phyloP scores from a whole-genome alignment of 345 rosid species.

The Acer negundo region DNA sequence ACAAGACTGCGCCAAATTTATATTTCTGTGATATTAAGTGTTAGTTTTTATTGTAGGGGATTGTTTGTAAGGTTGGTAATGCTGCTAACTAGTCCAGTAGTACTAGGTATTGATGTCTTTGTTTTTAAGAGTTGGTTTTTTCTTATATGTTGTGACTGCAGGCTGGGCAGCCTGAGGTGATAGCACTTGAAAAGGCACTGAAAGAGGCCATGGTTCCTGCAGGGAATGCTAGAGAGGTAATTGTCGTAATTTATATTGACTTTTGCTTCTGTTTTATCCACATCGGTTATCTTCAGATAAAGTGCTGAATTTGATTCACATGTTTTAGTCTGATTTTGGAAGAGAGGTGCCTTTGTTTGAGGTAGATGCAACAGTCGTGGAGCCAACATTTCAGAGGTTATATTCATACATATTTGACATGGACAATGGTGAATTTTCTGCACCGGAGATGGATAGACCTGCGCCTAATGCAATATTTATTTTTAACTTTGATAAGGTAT shows the following conservation, averaged over 20 bases:
- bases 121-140: neutral
- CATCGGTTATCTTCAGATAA: neutral
- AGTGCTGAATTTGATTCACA: conserved; percentile 7
- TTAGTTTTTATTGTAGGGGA: neutral
- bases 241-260: conserved; percentile 15
- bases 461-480: conserved; percentile 84
- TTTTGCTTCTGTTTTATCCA: neutral
- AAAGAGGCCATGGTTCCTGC: conserved; percentile 85
- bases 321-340: conserved; percentile 76
- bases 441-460: conserved; percentile 65
- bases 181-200: conserved; percentile 84
- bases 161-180: conserved; percentile 89
- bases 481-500: conserved; percentile 95
- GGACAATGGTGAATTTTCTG: conserved; percentile 54
- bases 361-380: conserved; percentile 83
- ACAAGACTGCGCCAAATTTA: neutral
- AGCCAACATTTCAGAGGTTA: conserved; percentile 70
- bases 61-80: neutral
- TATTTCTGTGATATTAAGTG: neutral
- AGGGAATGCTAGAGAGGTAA: conserved; percentile 90
- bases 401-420: conserved; percentile 80
- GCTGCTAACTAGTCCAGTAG: neutral
- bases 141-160: conserved; percentile 24
- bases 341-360: conserved; percentile 91
- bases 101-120: neutral